Conservation (phyloP, 2,329 filamentous ascomycete species). For the Microcyclospora tardicrescens region DNA sequence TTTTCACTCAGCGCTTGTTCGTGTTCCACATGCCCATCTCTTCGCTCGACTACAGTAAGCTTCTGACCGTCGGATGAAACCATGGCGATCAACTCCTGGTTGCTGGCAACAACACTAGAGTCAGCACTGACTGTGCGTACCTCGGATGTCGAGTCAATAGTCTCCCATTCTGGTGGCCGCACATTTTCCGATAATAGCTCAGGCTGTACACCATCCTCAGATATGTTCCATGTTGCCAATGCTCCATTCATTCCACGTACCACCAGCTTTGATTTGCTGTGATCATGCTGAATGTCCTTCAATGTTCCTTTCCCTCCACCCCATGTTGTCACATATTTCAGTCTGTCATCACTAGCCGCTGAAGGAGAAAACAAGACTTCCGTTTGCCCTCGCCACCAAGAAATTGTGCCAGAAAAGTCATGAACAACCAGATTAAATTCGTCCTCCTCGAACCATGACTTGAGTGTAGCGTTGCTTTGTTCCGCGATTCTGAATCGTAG, state of each 20-base stretch:
- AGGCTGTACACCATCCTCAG: too few relatives aligned
- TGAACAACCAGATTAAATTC: conserved; percentile 53
- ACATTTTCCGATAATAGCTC: too few relatives aligned
- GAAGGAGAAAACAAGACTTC: conserved; percentile 66
- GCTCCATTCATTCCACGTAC: too few relatives aligned
- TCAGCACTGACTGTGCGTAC: conserved; percentile 6
- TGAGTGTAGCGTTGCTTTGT: conserved; percentile 11
- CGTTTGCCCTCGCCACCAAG: conserved; percentile 66
- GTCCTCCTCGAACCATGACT: conserved; percentile 18
- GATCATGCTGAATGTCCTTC: too few relatives aligned
- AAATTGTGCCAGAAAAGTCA: conserved; percentile 71
- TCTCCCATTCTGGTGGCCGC: too few relatives aligned
- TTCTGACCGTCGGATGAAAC: conserved; percentile 8
- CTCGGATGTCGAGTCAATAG: too few relatives aligned
- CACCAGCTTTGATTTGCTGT: too few relatives aligned
- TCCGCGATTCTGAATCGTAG: conserved; percentile 20
- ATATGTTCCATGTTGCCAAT: too few relatives aligned
- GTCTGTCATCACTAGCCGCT: conserved; percentile 10
- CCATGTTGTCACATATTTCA: conserved; percentile 6
- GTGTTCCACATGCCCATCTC: conserved; percentile 20
- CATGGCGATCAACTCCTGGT: conserved; percentile 13
- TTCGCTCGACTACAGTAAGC: conserved; percentile 16
- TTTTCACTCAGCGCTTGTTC: conserved; percentile 4
- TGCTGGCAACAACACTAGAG: conserved; percentile 10
- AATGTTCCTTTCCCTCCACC: conserved; percentile 1